These are phyloP conservation scores for Globisporangium cystogenes DNA, from an alignment of 352 stramenopile genomes.

Conservation along the genomic window DNA sequence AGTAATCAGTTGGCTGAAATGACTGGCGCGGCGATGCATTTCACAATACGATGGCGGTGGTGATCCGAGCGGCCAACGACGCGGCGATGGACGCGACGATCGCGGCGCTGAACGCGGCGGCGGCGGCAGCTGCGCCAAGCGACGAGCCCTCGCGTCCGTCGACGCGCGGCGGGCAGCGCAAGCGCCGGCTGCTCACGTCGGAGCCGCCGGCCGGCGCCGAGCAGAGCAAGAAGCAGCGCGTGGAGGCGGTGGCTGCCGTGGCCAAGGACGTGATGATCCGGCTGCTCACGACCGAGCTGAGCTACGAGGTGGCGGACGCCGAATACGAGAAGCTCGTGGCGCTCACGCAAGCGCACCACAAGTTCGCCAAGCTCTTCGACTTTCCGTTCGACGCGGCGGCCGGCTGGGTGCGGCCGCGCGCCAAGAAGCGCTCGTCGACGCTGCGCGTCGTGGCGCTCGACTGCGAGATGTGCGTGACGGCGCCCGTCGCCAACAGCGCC, in stretches of 20 bases:
- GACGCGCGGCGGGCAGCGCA: slow-evolving; percentile 7
- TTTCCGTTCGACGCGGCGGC: slow-evolving; percentile 34
- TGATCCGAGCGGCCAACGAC: not conserved
- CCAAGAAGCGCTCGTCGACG: slow-evolving; percentile 53
- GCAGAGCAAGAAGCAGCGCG: slow-evolving; percentile 52
- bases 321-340: slow-evolving; percentile 72
- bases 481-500: slow-evolving; percentile 10
- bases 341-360: slow-evolving; percentile 51
- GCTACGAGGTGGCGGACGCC: slow-evolving; percentile 42
- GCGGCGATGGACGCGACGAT: not conserved
- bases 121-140: not conserved
- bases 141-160: not conserved
- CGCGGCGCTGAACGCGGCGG: not conserved
- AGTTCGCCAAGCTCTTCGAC: slow-evolving; percentile 51
- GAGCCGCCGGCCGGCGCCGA: not conserved
- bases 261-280: slow-evolving; percentile 72
- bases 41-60: not conserved
- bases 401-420: slow-evolving; percentile 55
- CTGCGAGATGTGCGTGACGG: slow-evolving; percentile 86
- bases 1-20: no score
- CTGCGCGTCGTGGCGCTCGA: slow-evolving; percentile 75
- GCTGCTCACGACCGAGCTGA: slow-evolving; percentile 45
- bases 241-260: slow-evolving; percentile 49
- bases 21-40: no score
- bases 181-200: not conserved